Conservation (phyloP, 345 rosid species). For the Cochlearia excelsa region DNA sequence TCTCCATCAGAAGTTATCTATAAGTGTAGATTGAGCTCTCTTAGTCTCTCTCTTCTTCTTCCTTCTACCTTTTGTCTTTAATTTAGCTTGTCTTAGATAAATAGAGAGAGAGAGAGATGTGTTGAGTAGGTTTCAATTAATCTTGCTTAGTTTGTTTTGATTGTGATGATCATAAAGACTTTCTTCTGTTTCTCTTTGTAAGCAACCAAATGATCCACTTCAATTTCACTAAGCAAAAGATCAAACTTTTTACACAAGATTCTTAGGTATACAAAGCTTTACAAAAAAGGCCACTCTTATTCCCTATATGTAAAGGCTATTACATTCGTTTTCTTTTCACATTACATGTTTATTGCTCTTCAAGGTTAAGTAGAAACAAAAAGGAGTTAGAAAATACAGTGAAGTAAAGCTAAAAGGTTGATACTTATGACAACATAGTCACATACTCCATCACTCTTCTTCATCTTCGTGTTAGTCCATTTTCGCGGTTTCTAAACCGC, state of each 20-base stretch:
- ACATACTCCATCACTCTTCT: constrained; percentile 6
- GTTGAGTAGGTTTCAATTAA: constrained; percentile 30
- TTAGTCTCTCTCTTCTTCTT: constrained; percentile 21
- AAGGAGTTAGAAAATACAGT: constrained; percentile 23
- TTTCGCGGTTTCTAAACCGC: constrained; percentile 28
- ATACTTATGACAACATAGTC: constrained; percentile 1
- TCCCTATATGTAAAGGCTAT: constrained; percentile 10
- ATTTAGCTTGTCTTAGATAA: constrained; percentile 34
- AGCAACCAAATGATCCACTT: constrained; percentile 6
- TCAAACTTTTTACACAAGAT: neutral
- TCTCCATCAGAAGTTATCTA: constrained; percentile 26
- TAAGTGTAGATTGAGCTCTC: constrained; percentile 35
- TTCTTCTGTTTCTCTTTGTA: neutral
- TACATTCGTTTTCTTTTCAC: constrained; percentile 14
- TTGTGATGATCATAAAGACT: constrained; percentile 30
- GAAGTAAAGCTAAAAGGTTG: constrained; percentile 8
- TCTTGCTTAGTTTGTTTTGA: constrained; percentile 29
- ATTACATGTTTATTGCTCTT: constrained; percentile 18
- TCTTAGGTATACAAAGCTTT: constrained; percentile 9
- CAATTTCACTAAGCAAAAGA: neutral
- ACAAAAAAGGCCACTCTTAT: constrained; percentile 2
- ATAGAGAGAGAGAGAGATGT: constrained; percentile 29
- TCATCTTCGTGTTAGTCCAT: constrained; percentile 6
- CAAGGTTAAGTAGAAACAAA: constrained; percentile 10
- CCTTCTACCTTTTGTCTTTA: constrained; percentile 10